phyloP scores from a whole-genome alignment of 768 basidiomycete species.

The Leccinum incarnatum region DNA sequence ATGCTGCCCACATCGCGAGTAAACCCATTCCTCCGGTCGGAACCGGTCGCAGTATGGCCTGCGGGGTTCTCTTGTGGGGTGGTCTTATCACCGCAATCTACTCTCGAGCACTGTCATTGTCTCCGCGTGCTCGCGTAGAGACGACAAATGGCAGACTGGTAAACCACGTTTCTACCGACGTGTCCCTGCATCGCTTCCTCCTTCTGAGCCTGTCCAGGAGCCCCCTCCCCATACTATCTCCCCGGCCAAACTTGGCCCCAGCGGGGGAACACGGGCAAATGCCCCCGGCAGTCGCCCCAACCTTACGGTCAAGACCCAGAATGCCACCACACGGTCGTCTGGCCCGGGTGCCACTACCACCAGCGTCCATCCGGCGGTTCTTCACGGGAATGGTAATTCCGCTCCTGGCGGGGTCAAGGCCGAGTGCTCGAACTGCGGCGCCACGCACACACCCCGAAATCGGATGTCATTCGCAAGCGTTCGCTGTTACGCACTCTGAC shows the following conservation, averaged over 20 bases:
- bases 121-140: conserved; percentile 73
- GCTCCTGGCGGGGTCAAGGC: too few relatives aligned
- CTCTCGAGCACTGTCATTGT: conserved; percentile 69
- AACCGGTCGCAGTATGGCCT: conserved; percentile 41
- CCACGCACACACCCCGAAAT: conserved; percentile 70
- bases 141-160: conserved; percentile 67
- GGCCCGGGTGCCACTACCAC: conserved; percentile 65
- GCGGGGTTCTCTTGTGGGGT: conserved; percentile 78
- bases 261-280: conserved; percentile 48
- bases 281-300: conserved; percentile 49
- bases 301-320: conserved; percentile 1
- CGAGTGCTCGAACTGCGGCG: conserved; percentile 50
- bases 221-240: conserved; percentile 49
- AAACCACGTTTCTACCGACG: conserved; percentile 59
- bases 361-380: too few relatives aligned
- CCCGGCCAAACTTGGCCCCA: conserved; percentile 56
- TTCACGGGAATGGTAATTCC: too few relatives aligned
- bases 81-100: conserved; percentile 90
- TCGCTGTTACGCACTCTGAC: too few relatives aligned
- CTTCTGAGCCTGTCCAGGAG: conserved; percentile 40
- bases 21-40: conserved; percentile 42
- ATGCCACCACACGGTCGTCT: conserved; percentile 45
- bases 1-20: conserved; percentile 42
- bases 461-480: too few relatives aligned
- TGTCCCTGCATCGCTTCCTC: conserved; percentile 45